These are phyloP conservation scores for Eimeria necatrix DNA, from an alignment of 169 alveolate genomes.

Conservation along the genomic window DNA sequence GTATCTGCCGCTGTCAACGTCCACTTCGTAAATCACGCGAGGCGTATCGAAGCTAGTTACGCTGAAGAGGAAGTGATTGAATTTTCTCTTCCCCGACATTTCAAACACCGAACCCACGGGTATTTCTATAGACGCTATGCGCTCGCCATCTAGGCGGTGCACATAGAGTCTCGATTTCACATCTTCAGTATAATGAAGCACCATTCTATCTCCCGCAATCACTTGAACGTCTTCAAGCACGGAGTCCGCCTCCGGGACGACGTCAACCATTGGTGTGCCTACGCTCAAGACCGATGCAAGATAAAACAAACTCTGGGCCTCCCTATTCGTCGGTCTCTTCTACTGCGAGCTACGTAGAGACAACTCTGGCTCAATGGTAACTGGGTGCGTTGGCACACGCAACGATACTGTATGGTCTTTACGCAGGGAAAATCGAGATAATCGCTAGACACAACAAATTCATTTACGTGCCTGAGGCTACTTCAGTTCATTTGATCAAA, in stretches of 20 bases:
- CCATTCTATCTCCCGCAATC: conserved; percentile 26
- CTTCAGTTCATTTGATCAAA: too few species aligned
- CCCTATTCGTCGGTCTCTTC: background rate
- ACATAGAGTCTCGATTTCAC: conserved; percentile 54
- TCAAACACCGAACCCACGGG: conserved; percentile 65
- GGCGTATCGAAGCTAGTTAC: conserved; percentile 69
- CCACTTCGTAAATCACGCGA: conserved; percentile 15
- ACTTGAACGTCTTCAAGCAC: conserved; percentile 41
- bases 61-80: conserved; percentile 60
- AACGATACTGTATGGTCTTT: background rate
- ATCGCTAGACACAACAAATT: too few species aligned
- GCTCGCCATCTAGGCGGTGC: conserved; percentile 34
- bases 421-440: too few species aligned
- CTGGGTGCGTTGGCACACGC: background rate
- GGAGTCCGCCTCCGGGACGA: conserved; percentile 37
- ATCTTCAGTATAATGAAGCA: conserved; percentile 65
- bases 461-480: too few species aligned
- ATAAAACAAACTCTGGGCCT: background rate
- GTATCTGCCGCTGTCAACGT: conserved; percentile 42
- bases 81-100: conserved; percentile 63
- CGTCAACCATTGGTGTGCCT: conserved; percentile 46
- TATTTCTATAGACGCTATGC: background rate
- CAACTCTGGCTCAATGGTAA: too few species aligned
- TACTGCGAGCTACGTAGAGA: too few species aligned
- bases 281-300: background rate